Evolutionary conservation across 2,329 filamentous ascomycete species (phyloP).

Genomic region (Myriangium duriaei): DNA sequence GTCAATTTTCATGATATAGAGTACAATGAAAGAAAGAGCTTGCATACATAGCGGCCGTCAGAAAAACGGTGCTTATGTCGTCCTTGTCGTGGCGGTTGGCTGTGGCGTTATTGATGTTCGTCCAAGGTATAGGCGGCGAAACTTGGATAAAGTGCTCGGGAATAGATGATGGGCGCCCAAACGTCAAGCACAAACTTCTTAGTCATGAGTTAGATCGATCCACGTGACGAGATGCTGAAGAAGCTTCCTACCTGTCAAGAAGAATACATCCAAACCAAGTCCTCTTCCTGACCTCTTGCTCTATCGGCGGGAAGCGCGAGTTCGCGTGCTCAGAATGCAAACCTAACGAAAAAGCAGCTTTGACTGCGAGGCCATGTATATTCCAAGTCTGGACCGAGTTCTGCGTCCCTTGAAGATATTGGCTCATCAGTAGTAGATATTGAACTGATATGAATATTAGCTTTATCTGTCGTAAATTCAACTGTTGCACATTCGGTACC

Average conservation of each 20-base stretch:
- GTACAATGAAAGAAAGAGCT: no score
- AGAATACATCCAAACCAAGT: conserved; percentile 40
- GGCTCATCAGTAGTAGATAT: conserved; percentile 36
- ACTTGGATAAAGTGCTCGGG: no score
- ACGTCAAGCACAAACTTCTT: not conserved
- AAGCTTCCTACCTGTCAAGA: conserved; percentile 33
- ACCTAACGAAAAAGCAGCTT: conserved; percentile 39
- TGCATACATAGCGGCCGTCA: no score
- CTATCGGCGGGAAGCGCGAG: conserved; percentile 19
- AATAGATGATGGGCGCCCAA: no score
- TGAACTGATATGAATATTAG: conserved; percentile 33
- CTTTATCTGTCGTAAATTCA: not conserved
- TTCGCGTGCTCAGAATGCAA: conserved; percentile 30
- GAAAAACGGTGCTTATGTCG: no score
- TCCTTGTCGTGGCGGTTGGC: no score
- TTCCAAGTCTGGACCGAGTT: conserved; percentile 43
- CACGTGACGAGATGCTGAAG: not conserved
- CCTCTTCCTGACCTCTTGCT: conserved; percentile 34
- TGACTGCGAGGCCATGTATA: conserved; percentile 40
- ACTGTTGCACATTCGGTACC: not conserved
- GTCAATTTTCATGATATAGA: no score
- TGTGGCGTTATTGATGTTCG: no score
- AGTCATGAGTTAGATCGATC: not conserved
- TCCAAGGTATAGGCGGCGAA: no score
- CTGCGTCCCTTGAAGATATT: conserved; percentile 43